Percentiles rank a stretch among this genome's conserved stretches.
Conservation (phyloP, 164 flowering plant species). For the Hamamelis virginiana region DNA sequence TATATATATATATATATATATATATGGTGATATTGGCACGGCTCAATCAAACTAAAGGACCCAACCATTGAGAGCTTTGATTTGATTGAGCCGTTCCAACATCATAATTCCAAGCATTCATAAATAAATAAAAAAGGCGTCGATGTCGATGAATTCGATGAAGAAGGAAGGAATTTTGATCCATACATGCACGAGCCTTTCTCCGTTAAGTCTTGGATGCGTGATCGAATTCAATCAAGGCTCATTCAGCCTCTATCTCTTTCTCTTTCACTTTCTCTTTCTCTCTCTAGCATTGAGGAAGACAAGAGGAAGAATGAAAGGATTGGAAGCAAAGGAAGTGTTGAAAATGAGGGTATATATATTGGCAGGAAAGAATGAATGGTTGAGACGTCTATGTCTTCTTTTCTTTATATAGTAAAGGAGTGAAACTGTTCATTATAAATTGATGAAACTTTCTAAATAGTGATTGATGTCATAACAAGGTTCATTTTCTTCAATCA, state of each 20-base stretch:
- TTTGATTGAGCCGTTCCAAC: constrained; percentile 5
- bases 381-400: not conserved
- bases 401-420: not conserved
- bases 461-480: not conserved
- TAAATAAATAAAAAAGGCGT: not conserved
- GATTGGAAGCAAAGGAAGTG: not conserved
- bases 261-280: too few species aligned
- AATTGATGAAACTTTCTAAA: not conserved
- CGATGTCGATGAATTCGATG: too few species aligned
- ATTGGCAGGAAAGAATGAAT: not conserved
- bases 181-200: too few species aligned
- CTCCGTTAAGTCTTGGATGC: too few species aligned
- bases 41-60: constrained; percentile 70
- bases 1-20: too few species aligned
- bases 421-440: not conserved
- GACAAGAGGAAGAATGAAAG: not conserved
- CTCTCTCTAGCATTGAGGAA: too few species aligned
- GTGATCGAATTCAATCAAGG: too few species aligned
- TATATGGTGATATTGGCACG: constrained; percentile 86
- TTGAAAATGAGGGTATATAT: not conserved
- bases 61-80: constrained; percentile 10
- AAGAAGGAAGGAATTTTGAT: too few species aligned
- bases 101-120: not conserved
- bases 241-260: too few species aligned
- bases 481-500: too few species aligned